Conservation (phyloP, 176 grass and related monocot genomes). For the Sorghum bicolor region Sorghum_bicolor_NCBIv3 NC_012871.2:61015001-61015500, state of each 20-base stretch:
- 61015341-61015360: conserved; percentile 72
- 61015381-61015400: conserved; percentile 9
- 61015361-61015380: conserved; percentile 70
- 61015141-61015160: conserved; percentile 64
- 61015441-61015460: not conserved
- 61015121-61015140: conserved; percentile 82
- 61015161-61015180: not conserved
- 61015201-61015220: not conserved
- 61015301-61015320: conserved; percentile 51
- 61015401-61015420: not conserved
- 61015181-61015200: not conserved
- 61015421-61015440: not conserved
- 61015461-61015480: not conserved
- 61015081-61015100: conserved; percentile 54
- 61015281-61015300: conserved; percentile 51
- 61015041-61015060: not conserved
- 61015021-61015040: not conserved
- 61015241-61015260: conserved; percentile 66
- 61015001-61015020: no score
- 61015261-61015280: conserved; percentile 55
- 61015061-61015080: not conserved
- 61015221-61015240: conserved; percentile 33
- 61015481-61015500: conserved; percentile 69
- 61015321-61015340: conserved; percentile 62
- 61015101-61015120: conserved; percentile 84